Conservation (phyloP, 768 basidiomycete species). For the Daedaleopsis nitida region DNA sequence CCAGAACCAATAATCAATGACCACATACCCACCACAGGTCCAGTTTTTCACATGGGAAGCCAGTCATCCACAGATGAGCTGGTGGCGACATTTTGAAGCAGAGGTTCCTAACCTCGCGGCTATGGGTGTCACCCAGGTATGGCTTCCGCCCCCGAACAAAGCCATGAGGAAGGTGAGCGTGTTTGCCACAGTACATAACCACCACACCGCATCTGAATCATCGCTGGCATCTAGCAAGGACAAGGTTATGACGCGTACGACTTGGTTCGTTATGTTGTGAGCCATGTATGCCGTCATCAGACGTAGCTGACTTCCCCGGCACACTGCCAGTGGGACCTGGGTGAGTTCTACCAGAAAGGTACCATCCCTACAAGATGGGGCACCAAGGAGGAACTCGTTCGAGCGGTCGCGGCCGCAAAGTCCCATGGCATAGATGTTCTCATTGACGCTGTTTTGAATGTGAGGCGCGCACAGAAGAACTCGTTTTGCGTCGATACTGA, state of each 20-base stretch:
- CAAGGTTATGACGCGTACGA: conserved; percentile 89
- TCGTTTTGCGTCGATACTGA: background rate
- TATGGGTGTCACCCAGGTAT: conserved; percentile 78
- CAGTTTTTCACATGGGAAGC: conserved; percentile 90
- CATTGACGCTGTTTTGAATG: conserved; percentile 90
- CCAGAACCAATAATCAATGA: too few relatives aligned
- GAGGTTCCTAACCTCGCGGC: conserved; percentile 64
- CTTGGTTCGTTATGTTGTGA: conserved; percentile 48
- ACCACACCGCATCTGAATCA: background rate
- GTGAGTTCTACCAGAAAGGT: conserved; percentile 82
- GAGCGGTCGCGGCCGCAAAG: conserved; percentile 68
- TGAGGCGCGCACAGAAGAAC: conserved; percentile 32
- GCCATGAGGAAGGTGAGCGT: conserved; percentile 60
- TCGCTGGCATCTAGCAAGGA: conserved; percentile 47
- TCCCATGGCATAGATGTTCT: conserved; percentile 71
- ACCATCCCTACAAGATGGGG: conserved; percentile 82
- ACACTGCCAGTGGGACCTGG: conserved; percentile 76
- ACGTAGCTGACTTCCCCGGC: background rate
- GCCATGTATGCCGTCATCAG: background rate
- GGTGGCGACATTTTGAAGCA: conserved; percentile 78
- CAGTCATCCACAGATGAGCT: conserved; percentile 56
- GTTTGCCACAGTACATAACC: background rate
- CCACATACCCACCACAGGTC: conserved; percentile 40
- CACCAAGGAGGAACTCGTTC: conserved; percentile 74
- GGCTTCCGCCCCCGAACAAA: conserved; percentile 86